Conservation (phyloP, 768 basidiomycete species). For the Pleurotus giganteus region DNA sequence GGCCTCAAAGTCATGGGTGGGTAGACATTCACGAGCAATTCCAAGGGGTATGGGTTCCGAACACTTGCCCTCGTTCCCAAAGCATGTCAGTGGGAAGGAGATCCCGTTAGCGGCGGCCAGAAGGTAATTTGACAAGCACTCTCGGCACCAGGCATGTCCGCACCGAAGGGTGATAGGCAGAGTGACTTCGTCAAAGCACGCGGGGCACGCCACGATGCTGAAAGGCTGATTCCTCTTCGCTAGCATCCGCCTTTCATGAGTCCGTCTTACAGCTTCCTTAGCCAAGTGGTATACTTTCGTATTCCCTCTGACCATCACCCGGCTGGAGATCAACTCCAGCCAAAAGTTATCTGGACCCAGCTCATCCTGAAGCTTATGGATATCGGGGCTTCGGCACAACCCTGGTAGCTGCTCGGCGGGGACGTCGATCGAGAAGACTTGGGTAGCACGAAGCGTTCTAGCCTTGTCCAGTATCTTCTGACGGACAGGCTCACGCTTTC, state of each 20-base stretch:
- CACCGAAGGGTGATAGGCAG: conserved; percentile 56
- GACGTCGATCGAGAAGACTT: conserved; percentile 44
- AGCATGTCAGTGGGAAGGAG: conserved; percentile 69
- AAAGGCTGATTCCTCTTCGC: conserved; percentile 9
- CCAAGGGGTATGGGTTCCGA: conserved; percentile 51
- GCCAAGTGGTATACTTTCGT: conserved; percentile 41
- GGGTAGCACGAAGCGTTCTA: conserved; percentile 38
- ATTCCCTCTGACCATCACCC: conserved; percentile 57
- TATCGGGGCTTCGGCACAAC: conserved; percentile 43
- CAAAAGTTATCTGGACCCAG: conserved; percentile 58
- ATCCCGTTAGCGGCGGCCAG: conserved; percentile 53
- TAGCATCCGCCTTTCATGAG: conserved; percentile 23
- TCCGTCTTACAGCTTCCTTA: conserved; percentile 35
- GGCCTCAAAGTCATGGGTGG: conserved; percentile 49
- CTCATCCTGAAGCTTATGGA: conserved; percentile 42
- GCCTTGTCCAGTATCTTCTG: conserved; percentile 47
- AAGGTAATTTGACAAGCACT: conserved; percentile 61
- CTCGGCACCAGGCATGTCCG: conserved; percentile 66
- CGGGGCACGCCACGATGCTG: conserved; percentile 49
- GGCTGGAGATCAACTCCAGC: conserved; percentile 41
- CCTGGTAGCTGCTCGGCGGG: conserved; percentile 39
- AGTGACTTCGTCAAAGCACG: conserved; percentile 61
- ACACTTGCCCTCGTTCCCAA: conserved; percentile 65
- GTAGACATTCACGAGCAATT: conserved; percentile 48
- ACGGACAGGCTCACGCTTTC: conserved; percentile 37